These are phyloP conservation scores for Oxyria digyna DNA, from an alignment of 148 eudicot species.

Conservation along the genomic window DNA sequence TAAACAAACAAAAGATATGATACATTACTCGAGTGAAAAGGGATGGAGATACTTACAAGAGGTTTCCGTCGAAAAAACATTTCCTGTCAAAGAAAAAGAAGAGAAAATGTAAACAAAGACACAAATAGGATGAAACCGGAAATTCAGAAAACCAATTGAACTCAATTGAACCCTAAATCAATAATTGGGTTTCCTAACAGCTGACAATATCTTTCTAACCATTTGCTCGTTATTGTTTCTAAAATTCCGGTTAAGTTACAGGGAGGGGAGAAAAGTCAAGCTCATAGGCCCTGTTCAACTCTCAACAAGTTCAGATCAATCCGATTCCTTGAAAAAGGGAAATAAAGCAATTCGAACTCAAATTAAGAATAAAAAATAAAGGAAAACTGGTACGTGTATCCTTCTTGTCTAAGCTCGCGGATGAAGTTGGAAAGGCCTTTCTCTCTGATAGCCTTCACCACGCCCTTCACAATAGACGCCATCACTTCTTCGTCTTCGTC, in stretches of 20 bases:
- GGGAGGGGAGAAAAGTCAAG: neutral
- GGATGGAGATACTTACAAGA: conserved; percentile 37
- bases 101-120: neutral
- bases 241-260: neutral
- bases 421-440: conserved; percentile 50
- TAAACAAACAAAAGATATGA: neutral
- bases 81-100: conserved; percentile 28
- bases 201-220: neutral
- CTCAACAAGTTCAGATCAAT: neutral
- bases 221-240: neutral
- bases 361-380: neutral
- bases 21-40: neutral
- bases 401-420: conserved; percentile 63
- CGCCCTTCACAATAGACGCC: conserved; percentile 59
- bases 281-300: neutral
- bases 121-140: neutral
- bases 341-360: neutral
- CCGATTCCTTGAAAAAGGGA: neutral
- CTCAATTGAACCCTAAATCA: neutral
- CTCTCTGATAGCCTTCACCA: conserved; percentile 49
- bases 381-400: conserved; percentile 28
- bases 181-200: neutral
- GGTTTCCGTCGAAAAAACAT: conserved; percentile 60
- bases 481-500: conserved; percentile 24
- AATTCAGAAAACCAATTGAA: neutral